phyloP scores from a whole-genome alignment of 495 filamentous ascomycete genomes.

The Daldinia childiae region DNA sequence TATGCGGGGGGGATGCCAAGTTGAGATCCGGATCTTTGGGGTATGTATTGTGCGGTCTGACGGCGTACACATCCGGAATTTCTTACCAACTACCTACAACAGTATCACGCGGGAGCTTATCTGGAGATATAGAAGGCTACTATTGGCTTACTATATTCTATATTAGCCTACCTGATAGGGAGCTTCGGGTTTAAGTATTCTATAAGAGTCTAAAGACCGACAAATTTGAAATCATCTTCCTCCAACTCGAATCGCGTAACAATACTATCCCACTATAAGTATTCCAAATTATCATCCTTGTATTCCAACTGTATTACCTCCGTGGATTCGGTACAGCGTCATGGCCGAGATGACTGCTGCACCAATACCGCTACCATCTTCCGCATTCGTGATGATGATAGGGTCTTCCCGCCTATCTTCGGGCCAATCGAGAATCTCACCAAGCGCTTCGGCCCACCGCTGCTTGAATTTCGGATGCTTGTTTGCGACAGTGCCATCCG shows the following conservation, averaged over 20 bases:
- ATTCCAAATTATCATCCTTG: constrained; percentile 16
- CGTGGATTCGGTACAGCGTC: constrained; percentile 77
- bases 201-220: neutral
- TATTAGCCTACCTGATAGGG: neutral
- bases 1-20: neutral
- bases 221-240: neutral
- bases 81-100: constrained; percentile 1
- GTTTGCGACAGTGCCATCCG: constrained; percentile 84
- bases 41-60: neutral
- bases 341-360: constrained; percentile 82
- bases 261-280: neutral
- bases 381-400: constrained; percentile 75
- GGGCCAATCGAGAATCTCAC: constrained; percentile 84
- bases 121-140: neutral
- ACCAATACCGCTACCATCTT: constrained; percentile 83
- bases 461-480: constrained; percentile 87
- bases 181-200: neutral
- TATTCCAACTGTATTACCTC: constrained; percentile 72
- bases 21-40: neutral
- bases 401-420: constrained; percentile 69
- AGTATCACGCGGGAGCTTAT: neutral
- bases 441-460: constrained; percentile 76
- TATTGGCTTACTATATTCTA: neutral
- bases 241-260: neutral
- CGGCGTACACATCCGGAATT: neutral